Conservation (phyloP, 768 basidiomycete species). For the Dentipellis sp. region DNA sequence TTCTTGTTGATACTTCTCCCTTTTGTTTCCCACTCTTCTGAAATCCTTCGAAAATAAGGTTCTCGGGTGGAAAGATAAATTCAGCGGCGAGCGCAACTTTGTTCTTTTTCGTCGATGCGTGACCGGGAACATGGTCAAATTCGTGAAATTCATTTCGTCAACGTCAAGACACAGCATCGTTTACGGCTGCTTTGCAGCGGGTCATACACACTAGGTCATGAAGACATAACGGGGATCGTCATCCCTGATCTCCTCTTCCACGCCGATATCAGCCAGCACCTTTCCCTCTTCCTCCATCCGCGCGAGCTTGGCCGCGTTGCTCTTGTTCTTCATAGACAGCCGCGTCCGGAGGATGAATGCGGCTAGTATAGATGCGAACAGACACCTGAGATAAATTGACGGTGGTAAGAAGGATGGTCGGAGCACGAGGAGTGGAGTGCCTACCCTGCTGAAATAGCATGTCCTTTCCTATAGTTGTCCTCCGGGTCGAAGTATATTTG, state of each 20-base stretch:
- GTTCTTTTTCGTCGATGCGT: no score
- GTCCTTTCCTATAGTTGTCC: conserved; percentile 42
- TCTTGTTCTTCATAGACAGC: conserved; percentile 33
- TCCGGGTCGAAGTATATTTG: conserved; percentile 48
- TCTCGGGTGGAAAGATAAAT: no score
- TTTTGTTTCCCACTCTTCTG: no score
- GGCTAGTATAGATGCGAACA: conserved; percentile 32
- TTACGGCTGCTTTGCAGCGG: no score
- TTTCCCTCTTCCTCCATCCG: conserved; percentile 21
- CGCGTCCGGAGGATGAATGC: conserved; percentile 38
- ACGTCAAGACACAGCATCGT: no score
- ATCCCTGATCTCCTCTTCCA: neutral
- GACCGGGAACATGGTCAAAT: no score
- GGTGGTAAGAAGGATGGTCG: neutral
- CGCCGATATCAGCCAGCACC: neutral
- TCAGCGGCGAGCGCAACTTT: no score
- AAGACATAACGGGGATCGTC: neutral
- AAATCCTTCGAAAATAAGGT: no score
- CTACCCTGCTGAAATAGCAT: conserved; percentile 46
- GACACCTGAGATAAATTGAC: conserved; percentile 23
- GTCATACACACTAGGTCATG: neutral
- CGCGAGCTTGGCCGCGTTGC: conserved; percentile 25
- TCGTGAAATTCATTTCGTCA: no score
- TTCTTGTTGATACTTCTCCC: no score
- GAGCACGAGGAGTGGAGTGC: neutral